phyloP scores from a whole-genome alignment of 352 stramenopile genomes.

The Phytophthora foliorum region DNA sequence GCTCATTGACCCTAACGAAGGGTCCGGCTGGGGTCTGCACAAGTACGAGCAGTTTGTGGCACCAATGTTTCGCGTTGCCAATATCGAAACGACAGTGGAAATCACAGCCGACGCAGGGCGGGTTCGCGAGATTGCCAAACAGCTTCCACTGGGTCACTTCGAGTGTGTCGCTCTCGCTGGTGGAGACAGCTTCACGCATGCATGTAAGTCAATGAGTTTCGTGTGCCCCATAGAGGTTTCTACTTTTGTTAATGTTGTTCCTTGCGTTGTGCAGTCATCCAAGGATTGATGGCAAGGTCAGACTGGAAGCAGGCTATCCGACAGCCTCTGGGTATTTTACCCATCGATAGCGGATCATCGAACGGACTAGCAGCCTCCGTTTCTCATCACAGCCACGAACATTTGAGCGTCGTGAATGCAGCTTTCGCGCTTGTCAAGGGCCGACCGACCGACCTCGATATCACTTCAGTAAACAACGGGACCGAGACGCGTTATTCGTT shows the following conservation, averaged over 20 bases:
- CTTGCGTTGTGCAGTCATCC: conserved; percentile 49
- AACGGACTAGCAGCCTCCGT: conserved; percentile 69
- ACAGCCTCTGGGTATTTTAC: conserved; percentile 57
- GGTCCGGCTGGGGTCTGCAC: conserved; percentile 34
- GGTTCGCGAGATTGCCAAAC: conserved; percentile 50
- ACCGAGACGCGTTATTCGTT: conserved; percentile 66
- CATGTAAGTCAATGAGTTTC: conserved; percentile 36
- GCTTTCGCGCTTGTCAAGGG: conserved; percentile 67
- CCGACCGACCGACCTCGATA: conserved; percentile 56
- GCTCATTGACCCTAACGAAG: conserved; percentile 68
- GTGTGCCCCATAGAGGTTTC: no score
- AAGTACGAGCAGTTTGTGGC: conserved; percentile 60
- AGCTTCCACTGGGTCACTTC: conserved; percentile 57
- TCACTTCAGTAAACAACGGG: conserved; percentile 56
- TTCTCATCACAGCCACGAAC: conserved; percentile 44
- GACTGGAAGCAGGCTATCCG: conserved; percentile 72
- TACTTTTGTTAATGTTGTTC: conserved; percentile 6
- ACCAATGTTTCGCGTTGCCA: conserved; percentile 58
- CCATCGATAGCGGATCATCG: conserved; percentile 38
- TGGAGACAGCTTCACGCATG: conserved; percentile 62
- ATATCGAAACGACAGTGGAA: conserved; percentile 53
- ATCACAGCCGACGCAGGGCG: conserved; percentile 47
- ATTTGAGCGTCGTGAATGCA: conserved; percentile 41
- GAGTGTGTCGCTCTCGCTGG: conserved; percentile 67
- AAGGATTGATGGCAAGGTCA: conserved; percentile 65